Base-by-base conservation (phyloP, 2,329 filamentous ascomycete species). In the Penicillium griseofulvum region DNA sequence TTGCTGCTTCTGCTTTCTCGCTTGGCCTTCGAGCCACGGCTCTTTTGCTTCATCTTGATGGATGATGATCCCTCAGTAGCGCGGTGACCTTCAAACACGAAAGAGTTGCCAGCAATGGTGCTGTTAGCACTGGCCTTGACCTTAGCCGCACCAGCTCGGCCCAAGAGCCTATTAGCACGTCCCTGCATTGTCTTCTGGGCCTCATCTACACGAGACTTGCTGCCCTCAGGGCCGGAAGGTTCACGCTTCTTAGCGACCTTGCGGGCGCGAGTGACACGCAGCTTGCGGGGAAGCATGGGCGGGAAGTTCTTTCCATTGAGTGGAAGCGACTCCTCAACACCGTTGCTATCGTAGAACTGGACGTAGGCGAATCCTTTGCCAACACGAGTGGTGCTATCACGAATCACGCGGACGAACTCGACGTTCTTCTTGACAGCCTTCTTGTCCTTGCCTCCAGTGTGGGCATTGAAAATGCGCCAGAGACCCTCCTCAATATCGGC, bases 281-380 rank as follows among this genome's bases (percentile, higher is more conserved):
- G 80, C 62, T 87, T 83, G 43, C 94, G 87, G 10, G 93, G 93
- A n/a, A 97, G 85, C 84, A 97, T 87, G 17, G 93, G 93, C 16
- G 93, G 91, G 68, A 92, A 97, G 66, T 90, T 94, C 80, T 97
- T 96, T 59, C 86, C 92, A 71, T 97, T 84, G 58, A 93, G 84
- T 37, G 95, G 82, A 12, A 99, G 82, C 1, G 94, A 94, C n/a
- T 88, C 84, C 74, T 99, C 94, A 43, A 99, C 93, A 42, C 87
- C 81, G 66, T 95, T 97, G 59, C 82, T 85, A 66, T 97, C 90
- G 79, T 87, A 85, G 75, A 99, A 99, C 70, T 99, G 94, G 16
- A 99, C 93, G 68, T 99, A 99, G 59, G 95, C 95, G 69, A 99
- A 91, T 5, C 94, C 94, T 72, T 99, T 99, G 67, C 94, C 91